phyloP scores from a whole-genome alignment of 371 early-diverging fungal genomes.

The Mucor piriformis region DNA sequence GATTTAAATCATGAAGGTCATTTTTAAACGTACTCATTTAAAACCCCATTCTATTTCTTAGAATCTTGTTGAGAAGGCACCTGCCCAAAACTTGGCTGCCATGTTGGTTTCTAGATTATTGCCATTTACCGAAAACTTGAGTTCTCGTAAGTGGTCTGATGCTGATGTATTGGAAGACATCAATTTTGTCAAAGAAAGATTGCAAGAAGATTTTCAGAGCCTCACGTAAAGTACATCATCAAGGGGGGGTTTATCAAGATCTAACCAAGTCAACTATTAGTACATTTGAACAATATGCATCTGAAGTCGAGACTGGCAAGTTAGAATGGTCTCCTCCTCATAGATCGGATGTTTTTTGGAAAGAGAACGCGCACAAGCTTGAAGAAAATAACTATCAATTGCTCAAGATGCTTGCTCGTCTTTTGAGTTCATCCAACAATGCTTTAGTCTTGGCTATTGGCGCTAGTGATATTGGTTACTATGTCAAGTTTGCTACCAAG shows the following conservation, averaged over 20 bases:
- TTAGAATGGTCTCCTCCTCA: conserved; percentile 96
- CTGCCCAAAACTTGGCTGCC: conserved; percentile 77
- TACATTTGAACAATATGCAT: conserved; percentile 93
- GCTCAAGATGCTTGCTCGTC: conserved; percentile 62
- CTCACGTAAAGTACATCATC: conserved; percentile 55
- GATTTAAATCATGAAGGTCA: too few relatives aligned
- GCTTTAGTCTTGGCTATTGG: conserved; percentile 83
- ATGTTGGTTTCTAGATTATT: conserved; percentile 88
- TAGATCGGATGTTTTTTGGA: conserved; percentile 92
- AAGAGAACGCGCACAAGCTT: conserved; percentile 77
- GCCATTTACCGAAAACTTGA: conserved; percentile 79
- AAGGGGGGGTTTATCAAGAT: not conserved
- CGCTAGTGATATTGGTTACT: conserved; percentile 93
- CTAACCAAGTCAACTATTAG: conserved; percentile 33
- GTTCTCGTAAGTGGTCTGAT: conserved; percentile 90
- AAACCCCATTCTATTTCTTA: conserved; percentile 27
- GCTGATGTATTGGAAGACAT: conserved; percentile 85
- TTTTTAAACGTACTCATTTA: too few relatives aligned
- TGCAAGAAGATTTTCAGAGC: conserved; percentile 76
- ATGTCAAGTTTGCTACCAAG: conserved; percentile 80
- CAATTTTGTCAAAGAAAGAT: conserved; percentile 68
- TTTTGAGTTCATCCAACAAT: conserved; percentile 68
- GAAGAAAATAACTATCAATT: conserved; percentile 58
- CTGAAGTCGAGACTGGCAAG: conserved; percentile 85
- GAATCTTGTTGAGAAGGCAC: conserved; percentile 86